Evolutionary conservation across 2,329 filamentous ascomycete genomes (phyloP).

Genomic region (Fusarium zealandicum): DNA sequence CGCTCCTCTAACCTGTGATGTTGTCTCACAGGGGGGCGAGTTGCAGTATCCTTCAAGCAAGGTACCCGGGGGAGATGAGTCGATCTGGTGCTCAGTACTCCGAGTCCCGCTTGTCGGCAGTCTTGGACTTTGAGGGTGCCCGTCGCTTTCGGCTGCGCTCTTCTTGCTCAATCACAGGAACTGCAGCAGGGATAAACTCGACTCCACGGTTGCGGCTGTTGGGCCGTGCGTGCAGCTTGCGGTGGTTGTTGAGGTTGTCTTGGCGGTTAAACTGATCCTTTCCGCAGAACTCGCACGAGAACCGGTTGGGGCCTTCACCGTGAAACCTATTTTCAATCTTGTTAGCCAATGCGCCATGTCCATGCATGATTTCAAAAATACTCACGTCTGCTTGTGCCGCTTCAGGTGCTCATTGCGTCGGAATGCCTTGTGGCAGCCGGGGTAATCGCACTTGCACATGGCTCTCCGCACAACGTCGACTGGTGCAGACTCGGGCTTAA

Average conservation of each 20-base stretch:
- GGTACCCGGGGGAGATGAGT: conserved; percentile 31
- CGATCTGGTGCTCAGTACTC: conserved; percentile 39
- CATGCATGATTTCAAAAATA: conserved; percentile 11
- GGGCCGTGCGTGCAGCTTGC: conserved; percentile 51
- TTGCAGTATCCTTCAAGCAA: conserved; percentile 26
- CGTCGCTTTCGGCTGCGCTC: conserved; percentile 51
- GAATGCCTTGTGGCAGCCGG: conserved; percentile 57
- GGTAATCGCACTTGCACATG: conserved; percentile 56
- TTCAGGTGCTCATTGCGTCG: conserved; percentile 64
- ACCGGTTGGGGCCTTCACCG: conserved; percentile 50
- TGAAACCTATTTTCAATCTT: conserved; percentile 42
- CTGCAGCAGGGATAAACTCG: conserved; percentile 50
- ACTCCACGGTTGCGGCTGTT: conserved; percentile 51
- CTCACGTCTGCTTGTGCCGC: conserved; percentile 61
- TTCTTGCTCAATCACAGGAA: conserved; percentile 51
- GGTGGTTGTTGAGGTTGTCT: conserved; percentile 53
- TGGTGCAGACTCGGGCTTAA: conserved; percentile 41
- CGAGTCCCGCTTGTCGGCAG: conserved; percentile 42
- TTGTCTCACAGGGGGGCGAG: conserved; percentile 19
- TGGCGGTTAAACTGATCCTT: conserved; percentile 53
- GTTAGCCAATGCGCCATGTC: not conserved
- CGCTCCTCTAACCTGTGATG: conserved; percentile 19
- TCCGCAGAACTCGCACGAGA: conserved; percentile 53
- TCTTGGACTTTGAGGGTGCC: conserved; percentile 49
- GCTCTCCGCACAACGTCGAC: conserved; percentile 50